Base-by-base conservation (phyloP, 2,329 filamentous ascomycete genomes). In the Fusarium tuaranense region DNA sequence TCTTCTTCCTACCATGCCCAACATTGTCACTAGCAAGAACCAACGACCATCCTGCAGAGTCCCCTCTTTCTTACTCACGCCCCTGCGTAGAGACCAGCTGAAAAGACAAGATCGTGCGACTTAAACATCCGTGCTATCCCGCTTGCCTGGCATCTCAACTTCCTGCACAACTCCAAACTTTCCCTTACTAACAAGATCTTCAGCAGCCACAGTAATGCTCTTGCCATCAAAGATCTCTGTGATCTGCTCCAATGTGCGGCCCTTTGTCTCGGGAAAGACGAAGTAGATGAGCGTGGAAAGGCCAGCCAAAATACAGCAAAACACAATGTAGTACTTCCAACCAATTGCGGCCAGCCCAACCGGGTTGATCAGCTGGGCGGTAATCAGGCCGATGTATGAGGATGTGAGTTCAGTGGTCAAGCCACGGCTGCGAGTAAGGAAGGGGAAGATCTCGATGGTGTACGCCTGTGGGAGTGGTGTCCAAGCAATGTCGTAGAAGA, bases 261-360 rank as follows among this genome's bases (percentile, higher is more conserved):
- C 78, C 57, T 75, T 76, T 4, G 79, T 81, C 69, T 81, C 79
- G 0, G 79, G 79, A 39, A 78, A 80, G 18, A 82, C 78, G 69
- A 84, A 83, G 65, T 81, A 86, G 22, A 83, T 76, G 27, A 82
- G 55, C 3, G 73, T 60, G 20, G 83, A 59, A 38, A 80, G 75
- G 14, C 79, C 61, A 3, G 69, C 70, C 27, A 83, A 39, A 62
- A 82, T 79, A 6, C 77, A 78, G 67, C 80, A 76, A 63, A 81
- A 85, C 22, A 85, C 78, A 55, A 81, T 78, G 64, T 83, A 85
- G 70, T 84, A 85, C 38, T 76, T 81, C 83, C 83, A 85, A 0
- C 68, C 74, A 25, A 85, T 80, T 0, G 67, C 76, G 0, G 76
- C 71, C 27, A 85, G 74, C 0, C 81, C 83, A 8, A 85, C 78